phyloP scores from a whole-genome alignment of 176 grass and related monocot genomes.

The Juncus effusus region DNA sequence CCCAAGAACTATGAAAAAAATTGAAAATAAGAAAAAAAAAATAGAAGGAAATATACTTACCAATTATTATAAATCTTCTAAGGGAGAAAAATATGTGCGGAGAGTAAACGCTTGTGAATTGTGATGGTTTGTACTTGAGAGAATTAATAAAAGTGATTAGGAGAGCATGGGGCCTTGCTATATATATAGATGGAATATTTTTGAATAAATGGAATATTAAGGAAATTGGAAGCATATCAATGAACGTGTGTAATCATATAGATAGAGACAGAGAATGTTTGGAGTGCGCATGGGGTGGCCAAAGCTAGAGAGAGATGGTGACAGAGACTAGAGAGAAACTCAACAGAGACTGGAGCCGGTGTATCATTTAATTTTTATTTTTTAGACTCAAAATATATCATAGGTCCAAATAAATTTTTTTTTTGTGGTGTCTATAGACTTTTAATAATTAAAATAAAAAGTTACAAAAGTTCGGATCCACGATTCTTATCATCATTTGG shows the following conservation, averaged over 20 bases:
- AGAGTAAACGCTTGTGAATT: background rate
- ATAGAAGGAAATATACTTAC: conserved; percentile 22
- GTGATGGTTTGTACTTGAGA: conserved; percentile 5
- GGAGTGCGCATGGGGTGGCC: conserved; percentile 21
- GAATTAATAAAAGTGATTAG: conserved; percentile 22
- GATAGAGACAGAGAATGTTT: conserved; percentile 28
- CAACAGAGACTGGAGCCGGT: too few species aligned
- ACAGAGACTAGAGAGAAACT: background rate
- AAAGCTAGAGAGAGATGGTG: conserved; percentile 21
- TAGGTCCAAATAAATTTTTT: too few species aligned
- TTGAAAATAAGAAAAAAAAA: conserved; percentile 7
- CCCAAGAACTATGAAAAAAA: conserved; percentile 19
- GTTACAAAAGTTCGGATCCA: too few species aligned
- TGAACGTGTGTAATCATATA: conserved; percentile 26
- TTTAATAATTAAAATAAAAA: too few species aligned
- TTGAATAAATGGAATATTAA: conserved; percentile 6
- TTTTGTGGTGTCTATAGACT: too few species aligned
- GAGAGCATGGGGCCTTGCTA: conserved; percentile 25
- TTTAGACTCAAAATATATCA: too few species aligned
- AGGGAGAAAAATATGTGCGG: background rate
- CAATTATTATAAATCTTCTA: background rate
- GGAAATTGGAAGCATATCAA: conserved; percentile 24
- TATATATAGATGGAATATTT: conserved; percentile 25
- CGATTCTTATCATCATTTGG: too few species aligned
- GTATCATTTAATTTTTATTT: too few species aligned